Base-by-base conservation (phyloP, 306 rosid genomes). In the Quercus suber region DNA sequence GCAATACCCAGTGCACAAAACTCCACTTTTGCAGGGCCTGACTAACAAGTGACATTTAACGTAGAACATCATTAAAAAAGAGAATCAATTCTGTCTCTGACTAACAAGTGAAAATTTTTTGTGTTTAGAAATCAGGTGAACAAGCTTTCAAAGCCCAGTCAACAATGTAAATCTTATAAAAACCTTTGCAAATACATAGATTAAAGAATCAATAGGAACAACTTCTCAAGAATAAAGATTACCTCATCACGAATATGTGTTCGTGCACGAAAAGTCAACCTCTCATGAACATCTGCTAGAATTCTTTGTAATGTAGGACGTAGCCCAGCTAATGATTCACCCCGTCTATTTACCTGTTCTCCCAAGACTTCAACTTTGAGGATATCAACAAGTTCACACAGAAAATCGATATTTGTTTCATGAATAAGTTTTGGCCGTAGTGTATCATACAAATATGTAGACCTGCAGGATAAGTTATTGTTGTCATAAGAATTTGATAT, bases 241-340 rank as follows among this genome's bases (percentile, higher is more conserved):
- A 96, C 99, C 93, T 96, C 99, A 83, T 96, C 99, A 80, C 86
- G 91, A 76, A 96, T 86, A 80, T 96, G 92, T 61, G 98, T 96
- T 76, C 99, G 88, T 57, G 99, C 98, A 81, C 98, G 98, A 74
- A 96, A 96, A 73, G 99, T 96, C 77, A 93, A 80, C 75, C 99
- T 89, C 86, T 96, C 99, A 53, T 93, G 99, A 78, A 96, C 94
- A 83, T 96, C 99, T 27, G 97, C 99, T 56, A 96, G 89, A 88
- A 96, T 93, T 83, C 99, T 96, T 80, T 93, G 88, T 76, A 96
- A 89, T 53, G 96, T 96, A 78, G 98, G 97, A 73, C 86, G 89
- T 76, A 96, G 84, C 74, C 97, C 98, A 76, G 89, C 94, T 74
- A 96, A 81, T 41, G 98, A 90, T 88, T 93, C 99, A 76, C 92